Evolutionary conservation across 495 filamentous ascomycete genomes (phyloP), one percentile per base, ranked within the genome.

Genomic region (Tuber calosporum): DNA sequence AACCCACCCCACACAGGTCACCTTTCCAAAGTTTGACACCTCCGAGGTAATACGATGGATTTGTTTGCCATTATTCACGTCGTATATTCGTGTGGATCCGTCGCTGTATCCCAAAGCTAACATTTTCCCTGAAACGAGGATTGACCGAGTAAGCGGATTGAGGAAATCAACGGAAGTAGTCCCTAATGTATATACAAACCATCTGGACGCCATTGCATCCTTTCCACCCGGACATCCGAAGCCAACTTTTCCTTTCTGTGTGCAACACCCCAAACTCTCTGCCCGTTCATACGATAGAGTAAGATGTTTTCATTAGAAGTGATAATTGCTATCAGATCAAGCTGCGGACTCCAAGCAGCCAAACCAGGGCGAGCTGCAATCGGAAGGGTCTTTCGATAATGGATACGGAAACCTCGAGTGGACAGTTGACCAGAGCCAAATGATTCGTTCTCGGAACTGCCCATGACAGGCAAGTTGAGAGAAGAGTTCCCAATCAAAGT

Each of bases 311-410:
- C 87, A 72, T 90, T 87, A 19, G 87, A 83, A 8, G 87, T 87
- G 43, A 87, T 86, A 45, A 91, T 75, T 11, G 88, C 90, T 70
- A 92, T 85, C 66, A 92, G 83, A 82, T 92, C 90, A 88, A 91
- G 90, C 34, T 88, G 86, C n/a, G 90, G 90, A 84, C 90, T 91
- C 82, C 89, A 91, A 39, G 87, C 83, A 69, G 90, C 79, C 70
- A 87, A 83, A 73, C 82, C 82, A 36, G 67, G 73, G 30, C 80
- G 77, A 48, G 75, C 77, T 34, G 80, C 72, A 71, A 72, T 71
- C 36, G 77, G 77, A 66, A 81, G 74, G 17, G 71, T 67, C 45
- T 78, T 79, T 69, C 77, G 74, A 9, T 73, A 74, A 17, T 78
- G 48, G 66, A 76, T 48, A 5, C 62, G 80, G 73, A 82, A 82